Conservation (phyloP, 1,284 basidiomycete genomes). For the Ustilago curta region DNA sequence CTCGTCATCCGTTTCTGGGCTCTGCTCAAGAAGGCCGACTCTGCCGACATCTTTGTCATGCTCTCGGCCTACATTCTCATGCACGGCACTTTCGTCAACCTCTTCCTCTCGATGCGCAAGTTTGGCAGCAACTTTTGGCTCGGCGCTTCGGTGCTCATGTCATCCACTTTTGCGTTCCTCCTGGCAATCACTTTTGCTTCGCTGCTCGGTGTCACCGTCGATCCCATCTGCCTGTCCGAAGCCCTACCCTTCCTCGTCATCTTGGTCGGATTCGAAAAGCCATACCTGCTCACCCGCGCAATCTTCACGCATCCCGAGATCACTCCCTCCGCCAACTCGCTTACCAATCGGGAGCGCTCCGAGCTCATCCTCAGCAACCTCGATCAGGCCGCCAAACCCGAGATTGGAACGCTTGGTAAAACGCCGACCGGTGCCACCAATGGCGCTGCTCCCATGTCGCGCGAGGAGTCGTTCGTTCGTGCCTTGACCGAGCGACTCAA, state of each 20-base stretch:
- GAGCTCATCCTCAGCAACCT: constrained; percentile 50
- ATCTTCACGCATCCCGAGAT: constrained; percentile 88
- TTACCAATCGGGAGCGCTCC: constrained; percentile 27
- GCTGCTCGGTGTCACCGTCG: constrained; percentile 85
- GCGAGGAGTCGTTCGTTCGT: constrained; percentile 67
- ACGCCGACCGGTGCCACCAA: constrained; percentile 28
- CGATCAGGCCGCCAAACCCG: constrained; percentile 43
- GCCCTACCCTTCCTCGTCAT: constrained; percentile 97
- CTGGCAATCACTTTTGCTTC: constrained; percentile 86
- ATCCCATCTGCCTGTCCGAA: constrained; percentile 92
- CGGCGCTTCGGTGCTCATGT: constrained; percentile 83
- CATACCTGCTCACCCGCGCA: constrained; percentile 87
- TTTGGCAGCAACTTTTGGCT: constrained; percentile 68
- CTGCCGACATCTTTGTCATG: constrained; percentile 93
- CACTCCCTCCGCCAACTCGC: constrained; percentile 67
- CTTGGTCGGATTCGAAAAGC: constrained; percentile 97
- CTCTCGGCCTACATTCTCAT: constrained; percentile 95
- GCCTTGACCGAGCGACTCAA: constrained; percentile 67
- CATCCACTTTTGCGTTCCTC: constrained; percentile 87
- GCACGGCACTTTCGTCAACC: constrained; percentile 91
- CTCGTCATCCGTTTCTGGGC: constrained; percentile 67
- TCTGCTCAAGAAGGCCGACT: constrained; percentile 81
- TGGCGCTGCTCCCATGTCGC: constrained; percentile 37
- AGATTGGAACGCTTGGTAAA: constrained; percentile 40
- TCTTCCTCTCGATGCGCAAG: constrained; percentile 68